Evolutionary conservation across 2,329 filamentous ascomycete species (phyloP), one percentile per base, ranked within the genome.

Genomic region (Diaporthe velutina): DNA sequence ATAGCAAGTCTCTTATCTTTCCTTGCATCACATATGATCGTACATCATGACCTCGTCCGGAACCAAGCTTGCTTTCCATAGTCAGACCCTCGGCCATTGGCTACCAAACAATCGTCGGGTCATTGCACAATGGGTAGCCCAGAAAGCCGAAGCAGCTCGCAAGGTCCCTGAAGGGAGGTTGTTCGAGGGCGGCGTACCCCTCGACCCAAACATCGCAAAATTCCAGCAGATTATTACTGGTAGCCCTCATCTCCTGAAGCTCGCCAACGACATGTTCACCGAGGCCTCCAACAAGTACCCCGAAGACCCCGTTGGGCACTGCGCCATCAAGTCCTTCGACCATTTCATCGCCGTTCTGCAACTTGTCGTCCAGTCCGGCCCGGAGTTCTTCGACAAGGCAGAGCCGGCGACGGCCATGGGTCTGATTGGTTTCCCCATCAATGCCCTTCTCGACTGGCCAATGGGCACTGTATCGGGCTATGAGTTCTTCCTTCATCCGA

Each of bases 361-460:
- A 28, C 33, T 61, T 15, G 9, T 72, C 9, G 28, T 72, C 1
- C 54, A 38, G 30, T 60, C 61, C 10, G 60, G 58, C 15, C 60
- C 60, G 7, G 48, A 61, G 4, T 73, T 68, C 22, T 57, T 28
- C 28, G 10, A 58, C 38, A 57, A 28, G 42, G 13, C 35, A 8
- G 33, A 64, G 40, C 33, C 73, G 19, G 42, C 74, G 48, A 73
- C 74, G 15, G 75, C 72, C 38, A 77, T 78, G 22, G 85, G 87
- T 0, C 81, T 89, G 76, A 85, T 89, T 25, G 88, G 88, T 0
- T 80, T 89, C 2, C 88, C 89, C 1, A 86, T 90, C 78, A 87
- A 87, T 74, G 88, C 87, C 0, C 83, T 90, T 13, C 82, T 90
- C 15, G 87, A 89, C 77, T 90, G 87, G 83, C 86, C 88, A 0